Evolutionary conservation across 2,329 filamentous ascomycete genomes (phyloP).

Genomic region (Ophiostoma australiae): DNA sequence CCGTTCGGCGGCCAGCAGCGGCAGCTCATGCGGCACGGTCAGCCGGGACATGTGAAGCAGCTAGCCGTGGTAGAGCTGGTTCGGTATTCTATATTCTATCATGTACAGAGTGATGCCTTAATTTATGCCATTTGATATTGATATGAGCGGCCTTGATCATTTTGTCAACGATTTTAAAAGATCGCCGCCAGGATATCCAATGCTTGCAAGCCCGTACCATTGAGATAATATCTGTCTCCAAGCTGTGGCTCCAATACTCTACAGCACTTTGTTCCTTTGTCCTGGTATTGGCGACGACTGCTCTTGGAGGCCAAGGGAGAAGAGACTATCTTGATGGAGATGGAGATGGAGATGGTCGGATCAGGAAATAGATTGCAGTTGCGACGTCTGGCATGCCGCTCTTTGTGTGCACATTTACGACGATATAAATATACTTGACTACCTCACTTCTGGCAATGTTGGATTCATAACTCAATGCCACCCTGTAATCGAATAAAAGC

Average conservation of each 20-base stretch:
- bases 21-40: not conserved
- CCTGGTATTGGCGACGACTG: not conserved
- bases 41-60: not conserved
- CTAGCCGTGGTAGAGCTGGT: not conserved
- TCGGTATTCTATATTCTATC: too few species aligned
- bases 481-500: too few species aligned
- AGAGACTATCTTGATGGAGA: not conserved
- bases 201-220: too few species aligned
- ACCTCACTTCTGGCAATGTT: not conserved
- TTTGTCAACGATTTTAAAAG: too few species aligned
- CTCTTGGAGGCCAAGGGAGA: not conserved
- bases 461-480: too few species aligned
- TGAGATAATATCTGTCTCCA: too few species aligned
- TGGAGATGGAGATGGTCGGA: not conserved
- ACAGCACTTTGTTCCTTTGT: not conserved
- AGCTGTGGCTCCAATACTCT: too few species aligned
- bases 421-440: not conserved
- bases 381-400: not conserved
- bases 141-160: too few species aligned
- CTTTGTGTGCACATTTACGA: not conserved
- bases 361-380: not conserved
- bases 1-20: not conserved
- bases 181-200: too few species aligned
- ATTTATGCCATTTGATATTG: too few species aligned
- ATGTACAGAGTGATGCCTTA: too few species aligned